Evolutionary conservation across 1,284 basidiomycete genomes (phyloP).

Genomic region (Coniferiporia sulphurascens): DNA sequence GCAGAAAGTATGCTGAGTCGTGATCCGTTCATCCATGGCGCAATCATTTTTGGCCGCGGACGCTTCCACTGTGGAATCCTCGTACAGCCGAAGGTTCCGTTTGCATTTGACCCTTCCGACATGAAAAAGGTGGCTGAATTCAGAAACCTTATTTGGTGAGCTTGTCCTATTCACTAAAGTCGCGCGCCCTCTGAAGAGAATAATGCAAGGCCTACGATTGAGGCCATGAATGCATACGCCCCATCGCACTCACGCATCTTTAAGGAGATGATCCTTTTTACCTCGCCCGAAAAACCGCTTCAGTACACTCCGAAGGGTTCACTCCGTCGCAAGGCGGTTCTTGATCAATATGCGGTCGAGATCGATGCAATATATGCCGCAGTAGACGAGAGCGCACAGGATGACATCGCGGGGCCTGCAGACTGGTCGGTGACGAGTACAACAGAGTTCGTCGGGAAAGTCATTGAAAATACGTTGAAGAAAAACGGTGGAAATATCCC

Average conservation of each 20-base stretch:
- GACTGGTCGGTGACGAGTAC: too few species aligned
- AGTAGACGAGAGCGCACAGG: too few species aligned
- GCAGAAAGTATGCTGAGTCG: constrained; percentile 35
- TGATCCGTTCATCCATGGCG: constrained; percentile 29
- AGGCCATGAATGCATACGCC: neutral
- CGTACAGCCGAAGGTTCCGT: constrained; percentile 33
- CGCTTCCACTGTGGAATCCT: constrained; percentile 39
- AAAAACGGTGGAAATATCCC: neutral
- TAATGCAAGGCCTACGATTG: neutral
- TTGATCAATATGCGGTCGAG: constrained; percentile 18
- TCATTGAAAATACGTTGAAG: constrained; percentile 19
- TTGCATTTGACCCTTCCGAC: constrained; percentile 15
- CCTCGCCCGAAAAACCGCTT: constrained; percentile 18
- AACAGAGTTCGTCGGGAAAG: too few species aligned
- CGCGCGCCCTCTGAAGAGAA: neutral
- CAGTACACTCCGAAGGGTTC: constrained; percentile 19
- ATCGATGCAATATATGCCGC: constrained; percentile 19
- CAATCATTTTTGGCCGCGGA: constrained; percentile 37
- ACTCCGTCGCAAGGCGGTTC: constrained; percentile 8
- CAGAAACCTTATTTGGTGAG: constrained; percentile 10
- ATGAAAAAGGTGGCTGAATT: constrained; percentile 1
- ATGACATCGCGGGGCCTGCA: too few species aligned
- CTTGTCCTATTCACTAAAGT: neutral
- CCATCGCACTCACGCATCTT: constrained; percentile 9
- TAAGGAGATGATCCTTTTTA: constrained; percentile 20